These are phyloP conservation scores for Paramecium sonneborni DNA, from an alignment of 73 alveolate genomes.

Conservation along the genomic window DNA sequence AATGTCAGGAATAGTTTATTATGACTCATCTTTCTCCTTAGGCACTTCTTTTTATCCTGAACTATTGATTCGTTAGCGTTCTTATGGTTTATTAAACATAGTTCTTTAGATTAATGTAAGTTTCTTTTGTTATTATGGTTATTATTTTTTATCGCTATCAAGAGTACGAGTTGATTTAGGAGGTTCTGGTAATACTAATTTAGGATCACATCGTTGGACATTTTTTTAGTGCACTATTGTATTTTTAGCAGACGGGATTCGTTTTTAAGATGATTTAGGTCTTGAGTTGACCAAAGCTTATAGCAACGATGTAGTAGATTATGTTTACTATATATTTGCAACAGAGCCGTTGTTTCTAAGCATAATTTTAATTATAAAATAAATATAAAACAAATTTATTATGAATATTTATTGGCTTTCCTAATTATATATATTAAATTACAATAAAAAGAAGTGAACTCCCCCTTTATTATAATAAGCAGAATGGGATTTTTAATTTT, in stretches of 20 bases:
- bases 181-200: background rate
- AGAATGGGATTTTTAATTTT: background rate
- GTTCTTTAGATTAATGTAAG: slow-evolving; percentile 25
- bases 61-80: slow-evolving; percentile 29
- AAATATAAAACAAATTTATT: background rate
- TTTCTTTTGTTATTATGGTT: background rate
- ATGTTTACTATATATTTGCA: background rate
- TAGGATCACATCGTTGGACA: slow-evolving; percentile 45
- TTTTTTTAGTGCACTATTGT: background rate
- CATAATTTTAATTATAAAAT: background rate
- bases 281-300: slow-evolving; percentile 40
- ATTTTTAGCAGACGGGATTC: slow-evolving; percentile 45
- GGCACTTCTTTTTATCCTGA: background rate
- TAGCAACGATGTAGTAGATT: background rate
- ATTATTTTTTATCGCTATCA: slow-evolving; percentile 12
- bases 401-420: background rate
- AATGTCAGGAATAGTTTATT: background rate
- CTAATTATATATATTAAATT: background rate
- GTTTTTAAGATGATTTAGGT: slow-evolving; percentile 49
- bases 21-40: background rate
- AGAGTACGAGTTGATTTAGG: slow-evolving; percentile 34
- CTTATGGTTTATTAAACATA: background rate
- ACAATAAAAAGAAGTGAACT: background rate
- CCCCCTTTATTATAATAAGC: background rate
- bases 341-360: slow-evolving; percentile 48